Evolutionary conservation across 1,284 basidiomycete species (phyloP).

Genomic region (Cutaneotrichosporon curvatum): DNA sequence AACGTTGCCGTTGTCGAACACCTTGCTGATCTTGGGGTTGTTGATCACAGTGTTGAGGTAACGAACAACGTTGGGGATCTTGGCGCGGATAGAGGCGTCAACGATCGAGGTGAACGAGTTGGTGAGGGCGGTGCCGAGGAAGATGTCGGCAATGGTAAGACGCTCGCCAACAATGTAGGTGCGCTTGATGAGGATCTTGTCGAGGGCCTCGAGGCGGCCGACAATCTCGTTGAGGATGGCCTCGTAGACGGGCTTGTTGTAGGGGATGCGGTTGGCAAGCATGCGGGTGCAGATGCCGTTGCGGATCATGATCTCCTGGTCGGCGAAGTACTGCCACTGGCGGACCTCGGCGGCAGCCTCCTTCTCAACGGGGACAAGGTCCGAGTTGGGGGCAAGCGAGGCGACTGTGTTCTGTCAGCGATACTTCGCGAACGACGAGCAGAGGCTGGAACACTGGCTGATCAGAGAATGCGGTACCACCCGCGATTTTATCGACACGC

Average conservation of each 20-base stretch:
- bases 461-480: conserved; percentile 49
- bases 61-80: conserved; percentile 71
- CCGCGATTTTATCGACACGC: conserved; percentile 56
- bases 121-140: conserved; percentile 57
- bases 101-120: conserved; percentile 51
- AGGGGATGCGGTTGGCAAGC: conserved; percentile 49
- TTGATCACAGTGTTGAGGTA: conserved; percentile 70
- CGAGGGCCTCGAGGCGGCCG: conserved; percentile 50
- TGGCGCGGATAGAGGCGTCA: conserved; percentile 59
- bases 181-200: conserved; percentile 65
- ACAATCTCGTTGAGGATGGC: conserved; percentile 28
- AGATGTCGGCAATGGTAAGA: conserved; percentile 85
- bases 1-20: conserved; percentile 55
- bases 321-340: conserved; percentile 61
- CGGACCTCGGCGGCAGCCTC: conserved; percentile 59
- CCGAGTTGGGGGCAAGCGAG: conserved; percentile 59
- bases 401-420: conserved; percentile 55
- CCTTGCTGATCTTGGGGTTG: conserved; percentile 64
- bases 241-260: conserved; percentile 55
- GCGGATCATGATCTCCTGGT: conserved; percentile 51
- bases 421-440: neutral
- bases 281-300: conserved; percentile 46
- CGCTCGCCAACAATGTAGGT: conserved; percentile 93
- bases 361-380: conserved; percentile 54
- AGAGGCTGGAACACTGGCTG: neutral